Percentiles rank a stretch among this genome's conserved stretches.
Evolutionary conservation across 1,139 yeast species (phyloP).

Genomic region (Nakaseomyces sp.): DNA sequence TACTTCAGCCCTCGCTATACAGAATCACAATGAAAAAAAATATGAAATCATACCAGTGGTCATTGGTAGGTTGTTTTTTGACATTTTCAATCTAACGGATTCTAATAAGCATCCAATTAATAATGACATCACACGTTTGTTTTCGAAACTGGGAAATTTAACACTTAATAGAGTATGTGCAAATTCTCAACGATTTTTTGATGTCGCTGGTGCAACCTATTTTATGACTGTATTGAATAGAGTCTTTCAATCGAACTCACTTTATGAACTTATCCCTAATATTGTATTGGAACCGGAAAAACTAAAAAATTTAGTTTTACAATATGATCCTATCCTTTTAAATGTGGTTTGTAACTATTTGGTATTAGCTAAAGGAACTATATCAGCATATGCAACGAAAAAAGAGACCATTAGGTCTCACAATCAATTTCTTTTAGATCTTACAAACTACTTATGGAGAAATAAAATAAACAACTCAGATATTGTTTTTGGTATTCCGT

Average conservation of each 20-base stretch:
- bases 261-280: slow-evolving; percentile 3
- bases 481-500: slow-evolving; percentile 34
- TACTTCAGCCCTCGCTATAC: background rate
- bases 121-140: background rate
- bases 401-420: slow-evolving; percentile 33
- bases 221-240: background rate
- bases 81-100: background rate
- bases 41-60: background rate
- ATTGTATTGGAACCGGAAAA: slow-evolving; percentile 2
- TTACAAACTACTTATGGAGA: slow-evolving; percentile 57
- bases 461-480: slow-evolving; percentile 38
- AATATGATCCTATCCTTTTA: slow-evolving; percentile 18
- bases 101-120: background rate
- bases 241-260: background rate
- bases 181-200: background rate
- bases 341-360: slow-evolving; percentile 39
- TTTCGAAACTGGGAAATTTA: background rate
- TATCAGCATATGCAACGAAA: slow-evolving; percentile 21
- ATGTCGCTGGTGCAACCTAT: background rate
- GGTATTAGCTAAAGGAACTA: slow-evolving; percentile 35
- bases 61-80: background rate
- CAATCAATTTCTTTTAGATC: slow-evolving; percentile 50
- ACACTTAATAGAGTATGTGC: background rate
- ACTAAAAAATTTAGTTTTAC: slow-evolving; percentile 8
- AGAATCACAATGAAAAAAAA: background rate